Evolutionary conservation across 805 yeast species (phyloP), one percentile per base, ranked within the genome.

Genomic region (Nakazawaea ernobii): DNA sequence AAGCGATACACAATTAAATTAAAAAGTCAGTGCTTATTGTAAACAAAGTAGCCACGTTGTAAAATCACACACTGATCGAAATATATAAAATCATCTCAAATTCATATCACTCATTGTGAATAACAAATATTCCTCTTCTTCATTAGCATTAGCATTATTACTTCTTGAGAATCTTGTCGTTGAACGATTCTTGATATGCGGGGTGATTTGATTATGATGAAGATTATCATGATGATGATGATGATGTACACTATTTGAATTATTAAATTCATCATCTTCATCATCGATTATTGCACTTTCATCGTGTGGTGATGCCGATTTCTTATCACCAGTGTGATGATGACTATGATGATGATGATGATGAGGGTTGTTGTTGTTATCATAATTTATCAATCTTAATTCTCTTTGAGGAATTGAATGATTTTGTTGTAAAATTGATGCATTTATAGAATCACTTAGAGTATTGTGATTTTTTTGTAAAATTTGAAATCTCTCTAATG

Each of bases 61-160:
- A 29, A 29, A 10, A 29, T 29, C 6, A 30, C 32, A 10, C 6
- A 4, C n/a, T 3, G 3, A 3, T 14, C 8, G 14, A 13, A 5
- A 13, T 35, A 8, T 14, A 35, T 15, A 20, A 5, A 17, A 29
- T 39, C 32, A 45, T 39, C 26, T 45, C 40, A 46, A 46, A 36
- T 46, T 41, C 87, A 83, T 82, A 56, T 83, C 89, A 59, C 88
- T 83, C 89, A 82, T 82, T 20, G 86, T 76, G 60, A 82, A 82
- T 41, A 82, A 63, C 49, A 84, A 64, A 44, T 82, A 87, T 52
- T 82, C 88, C 47, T 82, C 87, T 24, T 79, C 85, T 30, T 79
- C 83, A 35, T 74, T 30, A 6, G 42, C 24, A 20, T 20, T 38
- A n/a, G 15, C 24, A 29, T 26, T 40, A 17, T 38, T 45, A 20